Conservation (phyloP, 2,329 filamentous ascomycete genomes). For the Aspergillus sp. region DNA sequence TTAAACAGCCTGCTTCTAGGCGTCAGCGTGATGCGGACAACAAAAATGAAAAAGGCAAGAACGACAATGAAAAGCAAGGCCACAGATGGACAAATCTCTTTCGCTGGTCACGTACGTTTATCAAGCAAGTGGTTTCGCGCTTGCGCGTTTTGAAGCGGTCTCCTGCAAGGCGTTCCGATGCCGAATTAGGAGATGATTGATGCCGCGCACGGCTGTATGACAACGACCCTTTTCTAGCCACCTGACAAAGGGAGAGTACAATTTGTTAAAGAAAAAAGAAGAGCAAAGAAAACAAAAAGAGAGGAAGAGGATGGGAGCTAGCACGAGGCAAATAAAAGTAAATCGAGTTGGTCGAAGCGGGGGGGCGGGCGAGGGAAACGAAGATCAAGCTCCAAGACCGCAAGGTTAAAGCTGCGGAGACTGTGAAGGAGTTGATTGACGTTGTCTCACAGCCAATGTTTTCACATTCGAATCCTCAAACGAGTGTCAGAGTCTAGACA, state of each 20-base stretch:
- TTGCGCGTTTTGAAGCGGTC: background rate
- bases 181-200: background rate
- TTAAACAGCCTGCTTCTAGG: background rate
- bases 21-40: background rate
- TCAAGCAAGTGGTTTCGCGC: background rate
- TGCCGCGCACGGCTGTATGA: background rate
- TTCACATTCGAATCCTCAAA: conserved; percentile 1
- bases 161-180: background rate
- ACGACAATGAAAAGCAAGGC: background rate
- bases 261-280: background rate
- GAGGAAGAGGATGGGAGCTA: background rate
- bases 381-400: conserved; percentile 2
- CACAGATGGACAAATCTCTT: background rate
- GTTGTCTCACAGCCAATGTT: conserved; percentile 8
- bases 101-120: background rate
- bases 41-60: background rate
- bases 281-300: background rate
- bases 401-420: conserved; percentile 4
- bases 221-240: background rate
- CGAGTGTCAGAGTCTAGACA: conserved; percentile 4
- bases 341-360: conserved; percentile 7
- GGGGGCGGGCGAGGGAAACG: background rate
- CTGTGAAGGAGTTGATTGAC: conserved; percentile 3
- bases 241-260: background rate
- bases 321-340: background rate